Base-by-base conservation (phyloP, 257 asterid species). In the Gardenia jasminoides region DNA sequence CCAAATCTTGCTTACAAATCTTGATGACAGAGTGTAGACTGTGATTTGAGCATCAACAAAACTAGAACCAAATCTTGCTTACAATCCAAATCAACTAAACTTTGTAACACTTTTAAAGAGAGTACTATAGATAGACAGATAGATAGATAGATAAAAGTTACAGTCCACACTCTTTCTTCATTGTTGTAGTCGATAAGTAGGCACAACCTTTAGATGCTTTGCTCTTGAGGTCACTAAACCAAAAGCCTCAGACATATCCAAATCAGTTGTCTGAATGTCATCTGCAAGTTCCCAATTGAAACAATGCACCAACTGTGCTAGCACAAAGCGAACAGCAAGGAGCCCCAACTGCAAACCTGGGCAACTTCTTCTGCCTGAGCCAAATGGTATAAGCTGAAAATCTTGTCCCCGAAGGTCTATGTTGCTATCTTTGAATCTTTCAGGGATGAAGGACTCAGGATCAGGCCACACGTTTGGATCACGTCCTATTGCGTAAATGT, bases 331-430 rank as follows among this genome's bases (percentile, higher is more conserved):
- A 20, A 84, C 82, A 54, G 70, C 59, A 3, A 58, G 58, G 22
- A 84, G 11, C 48, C 48, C 48, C 48, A 46, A 46, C 48, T 84
- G 83, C 66, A 79, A 48, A 4, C 85, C 83, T 0, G 81, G 83
- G 24, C 87, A 81, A 22, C 84, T 81, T 75, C 87, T 78, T 74
- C 85, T 56, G 56, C 85, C 87, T 1, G 85, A 78, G 0, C 85
- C 83, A 43, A 84, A 84, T 22, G 87, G 84, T 13, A 81, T 39
- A n/a, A 80, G 78, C 26, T 81, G 74, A 65, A 75, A 80, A 56
- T 76, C 80, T 1, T 46, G 77, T 56, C 84, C 77, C 12, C 73
- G 44, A 43, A 68, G 46, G 17, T 81, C 84, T 24, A 81, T 44
- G 12, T 8, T 76, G 31, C 66, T 76, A 7, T 15, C 70, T 43